Conservation (phyloP, 83 land plant genomes). For the Thuja plicata region DNA sequence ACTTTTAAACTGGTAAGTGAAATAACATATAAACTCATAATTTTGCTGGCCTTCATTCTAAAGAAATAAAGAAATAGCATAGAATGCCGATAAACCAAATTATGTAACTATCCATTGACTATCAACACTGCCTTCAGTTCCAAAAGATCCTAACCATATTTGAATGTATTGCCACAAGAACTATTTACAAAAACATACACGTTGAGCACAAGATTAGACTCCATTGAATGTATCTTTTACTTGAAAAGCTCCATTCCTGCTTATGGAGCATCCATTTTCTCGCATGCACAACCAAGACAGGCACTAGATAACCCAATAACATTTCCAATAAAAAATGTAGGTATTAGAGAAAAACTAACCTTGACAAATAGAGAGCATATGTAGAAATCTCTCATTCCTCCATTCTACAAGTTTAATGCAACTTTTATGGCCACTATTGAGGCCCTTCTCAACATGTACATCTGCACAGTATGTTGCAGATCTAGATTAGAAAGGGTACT, state of each 20-base stretch:
- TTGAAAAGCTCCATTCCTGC: not conserved
- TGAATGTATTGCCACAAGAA: not conserved
- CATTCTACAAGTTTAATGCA: conserved; percentile 84
- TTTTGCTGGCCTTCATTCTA: too few relatives aligned
- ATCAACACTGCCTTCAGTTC: too few relatives aligned
- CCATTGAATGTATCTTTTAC: not conserved
- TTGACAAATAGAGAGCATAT: conserved; percentile 94
- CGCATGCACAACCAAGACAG: not conserved
- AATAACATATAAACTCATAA: too few relatives aligned
- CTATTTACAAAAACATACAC: conserved; percentile 1
- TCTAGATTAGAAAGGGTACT: not conserved
- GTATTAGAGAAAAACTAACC: conserved; percentile 36
- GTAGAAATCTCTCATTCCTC: conserved; percentile 87
- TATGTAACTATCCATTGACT: too few relatives aligned
- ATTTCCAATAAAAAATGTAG: not conserved
- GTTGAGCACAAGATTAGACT: not conserved
- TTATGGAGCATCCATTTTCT: not conserved
- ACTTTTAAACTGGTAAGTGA: not conserved
- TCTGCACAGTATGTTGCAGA: conserved; percentile 39
- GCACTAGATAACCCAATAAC: not conserved
- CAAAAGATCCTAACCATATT: too few relatives aligned
- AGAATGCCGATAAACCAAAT: too few relatives aligned
- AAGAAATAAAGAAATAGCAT: too few relatives aligned
- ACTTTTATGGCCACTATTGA: conserved; percentile 90
- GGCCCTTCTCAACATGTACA: conserved; percentile 89